Evolutionary conservation across 169 alveolate species (phyloP).

Genomic region (Plasmodium falciparum): DNA sequence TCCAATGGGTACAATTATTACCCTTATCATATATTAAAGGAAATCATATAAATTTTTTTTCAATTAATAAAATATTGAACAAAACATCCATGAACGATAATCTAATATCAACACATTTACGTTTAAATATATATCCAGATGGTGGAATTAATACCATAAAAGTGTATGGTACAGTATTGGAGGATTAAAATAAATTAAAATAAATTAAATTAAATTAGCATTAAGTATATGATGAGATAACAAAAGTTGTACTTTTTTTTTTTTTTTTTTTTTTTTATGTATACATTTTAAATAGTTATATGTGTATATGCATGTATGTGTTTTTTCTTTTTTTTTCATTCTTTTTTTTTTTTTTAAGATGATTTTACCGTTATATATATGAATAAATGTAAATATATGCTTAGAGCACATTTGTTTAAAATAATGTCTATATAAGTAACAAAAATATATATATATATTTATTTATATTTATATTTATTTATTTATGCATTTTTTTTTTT

Average conservation of each 20-base stretch:
- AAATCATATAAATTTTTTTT: conserved; percentile 69
- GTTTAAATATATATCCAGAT: conserved; percentile 74
- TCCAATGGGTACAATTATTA: conserved; percentile 61
- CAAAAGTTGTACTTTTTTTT: too few species aligned
- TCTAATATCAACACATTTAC: conserved; percentile 53
- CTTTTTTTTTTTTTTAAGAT: too few species aligned
- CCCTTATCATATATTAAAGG: conserved; percentile 76
- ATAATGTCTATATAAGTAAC: background rate
- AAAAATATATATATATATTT: background rate
- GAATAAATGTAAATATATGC: background rate
- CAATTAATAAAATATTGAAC: conserved; percentile 5
- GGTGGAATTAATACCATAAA: conserved; percentile 77
- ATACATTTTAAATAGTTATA: too few species aligned
- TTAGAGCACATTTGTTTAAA: background rate
- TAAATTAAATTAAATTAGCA: background rate
- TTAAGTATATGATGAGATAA: too few species aligned
- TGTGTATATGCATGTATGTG: too few species aligned
- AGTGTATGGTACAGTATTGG: conserved; percentile 59
- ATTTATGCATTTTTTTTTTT: background rate
- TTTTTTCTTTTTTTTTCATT: too few species aligned
- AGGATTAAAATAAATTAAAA: conserved; percentile 8
- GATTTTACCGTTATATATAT: too few species aligned
- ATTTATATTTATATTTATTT: background rate
- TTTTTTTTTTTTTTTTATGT: too few species aligned
- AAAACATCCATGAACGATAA: background rate